Percentiles rank a stretch among this genome's conserved stretches.
Evolutionary conservation across 2,329 filamentous ascomycete genomes (phyloP).

Genomic region (Pezicula rhizophila): DNA sequence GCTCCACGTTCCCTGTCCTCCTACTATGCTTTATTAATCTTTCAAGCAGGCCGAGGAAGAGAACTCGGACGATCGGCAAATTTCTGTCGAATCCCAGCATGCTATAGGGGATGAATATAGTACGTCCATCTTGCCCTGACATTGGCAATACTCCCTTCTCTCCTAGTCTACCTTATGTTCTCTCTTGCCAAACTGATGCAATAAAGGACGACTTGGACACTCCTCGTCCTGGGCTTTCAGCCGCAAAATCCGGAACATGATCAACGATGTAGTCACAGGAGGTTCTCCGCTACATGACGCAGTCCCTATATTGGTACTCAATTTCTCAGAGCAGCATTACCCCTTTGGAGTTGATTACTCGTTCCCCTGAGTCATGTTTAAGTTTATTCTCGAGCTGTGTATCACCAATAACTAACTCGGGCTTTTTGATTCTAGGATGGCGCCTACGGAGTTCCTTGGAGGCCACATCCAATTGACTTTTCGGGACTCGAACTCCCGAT

Average conservation of each 20-base stretch:
- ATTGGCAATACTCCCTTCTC: background rate
- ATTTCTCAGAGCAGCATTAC: too few relatives aligned
- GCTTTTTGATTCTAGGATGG: background rate
- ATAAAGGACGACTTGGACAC: background rate
- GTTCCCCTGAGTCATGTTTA: too few relatives aligned
- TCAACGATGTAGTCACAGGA: background rate
- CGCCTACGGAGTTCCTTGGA: background rate
- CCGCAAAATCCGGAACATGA: background rate
- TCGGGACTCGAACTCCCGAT: background rate
- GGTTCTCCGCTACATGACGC: background rate
- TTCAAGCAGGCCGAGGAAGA: background rate
- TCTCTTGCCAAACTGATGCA: background rate
- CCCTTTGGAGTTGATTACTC: too few relatives aligned
- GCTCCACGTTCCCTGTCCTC: too few relatives aligned
- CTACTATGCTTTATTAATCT: too few relatives aligned
- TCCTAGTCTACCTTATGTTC: background rate
- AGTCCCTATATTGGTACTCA: background rate
- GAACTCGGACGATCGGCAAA: background rate
- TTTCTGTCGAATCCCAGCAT: background rate
- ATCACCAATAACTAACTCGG: too few relatives aligned
- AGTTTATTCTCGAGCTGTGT: too few relatives aligned
- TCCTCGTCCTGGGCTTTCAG: background rate
- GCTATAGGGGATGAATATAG: constrained; percentile 1
- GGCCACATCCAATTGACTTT: background rate
- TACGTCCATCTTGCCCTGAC: background rate